Base-by-base conservation (phyloP, 75 land plant genomes). In the Selaginella moellendorffii region DNA sequence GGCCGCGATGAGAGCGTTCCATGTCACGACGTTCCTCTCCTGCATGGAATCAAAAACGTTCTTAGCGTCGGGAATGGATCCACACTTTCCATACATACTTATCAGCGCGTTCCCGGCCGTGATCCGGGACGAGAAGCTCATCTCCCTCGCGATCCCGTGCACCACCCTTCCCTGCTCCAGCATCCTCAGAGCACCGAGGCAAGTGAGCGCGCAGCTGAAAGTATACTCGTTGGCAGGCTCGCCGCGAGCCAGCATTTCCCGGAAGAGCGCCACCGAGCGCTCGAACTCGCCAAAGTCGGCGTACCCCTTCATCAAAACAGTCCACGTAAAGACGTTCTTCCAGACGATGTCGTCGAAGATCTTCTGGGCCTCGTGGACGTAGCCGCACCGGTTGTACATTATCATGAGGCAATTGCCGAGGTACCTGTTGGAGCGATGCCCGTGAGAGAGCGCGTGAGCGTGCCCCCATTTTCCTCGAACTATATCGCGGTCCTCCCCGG, bases 391-490 rank as follows among this genome's bases (percentile, higher is more conserved):
- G 19, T 24, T 24, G 24, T 56, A 56, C 59, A 56, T 56, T 56
- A 8, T n/a, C 21, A 25, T 56, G 8, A 56, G 59, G 24, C 21
- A 21, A 21, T 56, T 56, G 17, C 59, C 59, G 2, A 56, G 2
- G 24, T 21, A 56, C 8, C 59, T 8, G 21, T 19, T 56, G 17
- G 25, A 8, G 2, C 59, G 24, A 25, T 56, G n/a, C 23, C 59
- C 59, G 24, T 56, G 25, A 8, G 59, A 21, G 59, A 56, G 19
- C 8, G 24, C 59, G 24, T 56, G 59, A 9, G 59, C 59, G 24
- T 56, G 59, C 8, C 59, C 59, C 59, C 59, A 56, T 56, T 56
- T 56, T 8, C 59, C 59, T 24, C 59, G 59, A 8, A 25, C 59
- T 24, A 56, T 24, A 21, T 19, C 21, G 2, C 59, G 8, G 19